Conservation (phyloP, 1,139 yeast species). For the Geotrichum candidum region DNA sequence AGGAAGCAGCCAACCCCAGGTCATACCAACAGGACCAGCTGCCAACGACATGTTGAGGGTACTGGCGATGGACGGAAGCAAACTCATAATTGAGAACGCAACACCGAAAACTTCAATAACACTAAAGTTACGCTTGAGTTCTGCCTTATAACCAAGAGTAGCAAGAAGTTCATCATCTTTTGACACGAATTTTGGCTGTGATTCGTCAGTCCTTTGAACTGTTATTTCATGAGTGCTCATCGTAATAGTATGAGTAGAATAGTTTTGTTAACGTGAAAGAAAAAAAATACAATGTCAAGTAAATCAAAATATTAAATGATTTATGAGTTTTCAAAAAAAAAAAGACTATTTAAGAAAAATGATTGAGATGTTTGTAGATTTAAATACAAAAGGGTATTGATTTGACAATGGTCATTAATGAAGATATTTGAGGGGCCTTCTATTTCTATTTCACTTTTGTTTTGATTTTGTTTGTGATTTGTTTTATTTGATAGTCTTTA, state of each 20-base stretch:
- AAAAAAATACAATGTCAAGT: no score
- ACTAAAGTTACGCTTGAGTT: slow-evolving; percentile 59
- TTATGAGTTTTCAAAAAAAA: no score
- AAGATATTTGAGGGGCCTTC: no score
- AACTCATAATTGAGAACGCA: slow-evolving; percentile 68
- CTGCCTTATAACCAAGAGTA: slow-evolving; percentile 63
- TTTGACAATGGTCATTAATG: no score
- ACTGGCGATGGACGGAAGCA: slow-evolving; percentile 57
- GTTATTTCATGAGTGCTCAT: background rate
- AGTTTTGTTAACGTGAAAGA: no score
- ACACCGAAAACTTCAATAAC: slow-evolving; percentile 51
- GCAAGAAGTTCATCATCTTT: slow-evolving; percentile 32
- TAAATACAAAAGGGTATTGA: no score
- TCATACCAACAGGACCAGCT: slow-evolving; percentile 54
- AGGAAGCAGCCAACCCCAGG: slow-evolving; percentile 62
- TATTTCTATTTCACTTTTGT: no score
- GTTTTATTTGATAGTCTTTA: no score
- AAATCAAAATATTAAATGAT: no score
- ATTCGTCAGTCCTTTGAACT: background rate
- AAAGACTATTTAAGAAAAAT: no score
- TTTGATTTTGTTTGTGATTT: no score
- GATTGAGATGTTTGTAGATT: no score
- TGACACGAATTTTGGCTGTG: background rate
- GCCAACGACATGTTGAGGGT: slow-evolving; percentile 39
- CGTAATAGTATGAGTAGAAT: background rate